phyloP scores from a whole-genome alignment of 164 flowering plant genomes.

The Nymphaea colorata region DNA sequence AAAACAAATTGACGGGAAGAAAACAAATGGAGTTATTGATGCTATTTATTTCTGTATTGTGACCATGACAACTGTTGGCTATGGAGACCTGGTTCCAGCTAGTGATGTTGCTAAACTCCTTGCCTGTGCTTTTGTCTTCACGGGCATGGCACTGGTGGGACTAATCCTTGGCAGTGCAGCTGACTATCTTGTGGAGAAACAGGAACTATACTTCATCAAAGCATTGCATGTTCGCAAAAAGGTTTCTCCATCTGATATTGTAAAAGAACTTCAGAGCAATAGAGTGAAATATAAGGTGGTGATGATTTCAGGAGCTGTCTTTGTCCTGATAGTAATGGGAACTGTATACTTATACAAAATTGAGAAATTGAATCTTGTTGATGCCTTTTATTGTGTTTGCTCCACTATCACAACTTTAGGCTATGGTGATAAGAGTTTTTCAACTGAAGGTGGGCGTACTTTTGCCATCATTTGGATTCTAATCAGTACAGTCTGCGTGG shows the following conservation, averaged over 20 bases:
- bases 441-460: constrained; percentile 53
- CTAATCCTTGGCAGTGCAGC: constrained; percentile 60
- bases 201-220: constrained; percentile 41
- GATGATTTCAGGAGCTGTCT: constrained; percentile 14
- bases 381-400: constrained; percentile 83
- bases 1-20: constrained; percentile 51
- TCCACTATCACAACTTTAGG: constrained; percentile 79
- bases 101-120: constrained; percentile 43
- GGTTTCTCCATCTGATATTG: constrained; percentile 24
- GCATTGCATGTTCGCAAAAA: constrained; percentile 27
- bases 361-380: constrained; percentile 37
- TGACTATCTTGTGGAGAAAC: constrained; percentile 65
- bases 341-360: constrained; percentile 30
- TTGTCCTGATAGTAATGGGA: constrained; percentile 38
- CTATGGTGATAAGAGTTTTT: constrained; percentile 80
- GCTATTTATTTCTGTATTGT: constrained; percentile 73
- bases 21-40: constrained; percentile 62
- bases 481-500: constrained; percentile 58
- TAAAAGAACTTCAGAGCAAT: constrained; percentile 39
- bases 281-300: constrained; percentile 39
- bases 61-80: constrained; percentile 92
- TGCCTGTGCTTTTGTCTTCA: constrained; percentile 66
- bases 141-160: constrained; percentile 66
- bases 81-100: constrained; percentile 78
- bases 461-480: constrained; percentile 81